These are phyloP conservation scores for Pseudomassariella vexata DNA, from an alignment of 2,329 filamentous ascomycete genomes.

Conservation along the genomic window DNA sequence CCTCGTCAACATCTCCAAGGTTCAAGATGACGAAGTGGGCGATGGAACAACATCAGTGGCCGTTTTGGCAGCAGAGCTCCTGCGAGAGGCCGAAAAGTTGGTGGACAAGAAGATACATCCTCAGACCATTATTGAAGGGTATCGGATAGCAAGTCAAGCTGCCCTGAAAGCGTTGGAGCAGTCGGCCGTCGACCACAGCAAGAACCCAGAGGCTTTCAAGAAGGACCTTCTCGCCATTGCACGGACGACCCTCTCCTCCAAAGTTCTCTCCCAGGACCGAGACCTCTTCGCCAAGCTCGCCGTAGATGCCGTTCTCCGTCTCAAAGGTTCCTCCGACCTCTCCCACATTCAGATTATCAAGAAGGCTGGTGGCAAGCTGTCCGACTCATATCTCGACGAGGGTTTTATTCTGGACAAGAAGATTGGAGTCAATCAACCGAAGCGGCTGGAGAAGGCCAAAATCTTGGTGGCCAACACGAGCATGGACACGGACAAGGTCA, in stretches of 20 bases:
- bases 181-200: constrained; percentile 84
- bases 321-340: constrained; percentile 86
- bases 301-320: constrained; percentile 81
- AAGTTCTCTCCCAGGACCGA: constrained; percentile 90
- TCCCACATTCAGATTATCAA: constrained; percentile 99
- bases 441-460: constrained; percentile 95
- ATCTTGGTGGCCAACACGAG: constrained; percentile 96
- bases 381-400: constrained; percentile 94
- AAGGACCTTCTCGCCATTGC: constrained; percentile 88
- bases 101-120: constrained; percentile 98
- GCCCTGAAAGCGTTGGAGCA: constrained; percentile 80
- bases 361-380: constrained; percentile 96
- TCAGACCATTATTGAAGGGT: constrained; percentile 98
- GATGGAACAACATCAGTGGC: constrained; percentile 98
- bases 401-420: constrained; percentile 99
- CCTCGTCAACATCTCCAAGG: constrained; percentile 97
- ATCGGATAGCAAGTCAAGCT: constrained; percentile 90
- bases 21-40: constrained; percentile 97
- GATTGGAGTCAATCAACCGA: constrained; percentile 97
- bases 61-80: constrained; percentile 87
- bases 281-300: constrained; percentile 87
- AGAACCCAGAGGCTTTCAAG: constrained; percentile 75
- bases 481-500: constrained; percentile 99
- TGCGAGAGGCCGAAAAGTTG: constrained; percentile 94
- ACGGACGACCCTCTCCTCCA: constrained; percentile 92